phyloP scores from a whole-genome alignment of 1,284 basidiomycete genomes.

The Ceratorhiza oryzae-sativae region DNA sequence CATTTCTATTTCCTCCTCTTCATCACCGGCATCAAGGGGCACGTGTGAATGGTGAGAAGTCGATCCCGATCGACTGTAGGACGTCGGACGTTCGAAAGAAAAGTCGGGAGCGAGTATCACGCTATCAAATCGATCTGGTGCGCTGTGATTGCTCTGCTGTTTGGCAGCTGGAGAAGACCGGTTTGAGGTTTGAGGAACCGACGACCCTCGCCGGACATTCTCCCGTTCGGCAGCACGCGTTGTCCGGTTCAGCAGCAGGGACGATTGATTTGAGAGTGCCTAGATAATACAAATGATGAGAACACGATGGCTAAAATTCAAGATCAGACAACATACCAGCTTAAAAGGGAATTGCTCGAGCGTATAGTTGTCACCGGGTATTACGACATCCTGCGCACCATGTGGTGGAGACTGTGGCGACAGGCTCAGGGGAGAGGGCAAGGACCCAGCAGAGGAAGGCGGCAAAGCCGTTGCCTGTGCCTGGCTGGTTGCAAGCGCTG shows the following conservation, averaged over 20 bases:
- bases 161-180: conserved; percentile 1
- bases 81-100: conserved; percentile 22
- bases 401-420: conserved; percentile 10
- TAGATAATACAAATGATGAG: conserved; percentile 1
- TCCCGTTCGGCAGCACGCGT: conserved; percentile 13
- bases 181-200: not conserved
- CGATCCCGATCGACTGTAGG: conserved; percentile 2
- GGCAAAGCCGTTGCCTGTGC: conserved; percentile 2
- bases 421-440: conserved; percentile 29
- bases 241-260: conserved; percentile 27
- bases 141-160: conserved; percentile 9
- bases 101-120: not conserved
- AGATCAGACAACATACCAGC: conserved; percentile 9
- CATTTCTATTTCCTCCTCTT: conserved; percentile 8
- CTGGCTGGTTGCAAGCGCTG: conserved; percentile 14
- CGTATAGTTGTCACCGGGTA: conserved; percentile 12
- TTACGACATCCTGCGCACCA: conserved; percentile 5
- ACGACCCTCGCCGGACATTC: conserved; percentile 6
- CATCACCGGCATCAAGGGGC: not conserved
- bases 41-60: not conserved
- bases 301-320: not conserved
- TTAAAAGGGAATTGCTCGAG: conserved; percentile 36
- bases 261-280: conserved; percentile 26
- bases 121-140: conserved; percentile 12
- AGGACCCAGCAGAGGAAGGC: conserved; percentile 9